Base-by-base conservation (phyloP, 2,329 filamentous ascomycete genomes). In the Aureobasidium zeae region DNA sequence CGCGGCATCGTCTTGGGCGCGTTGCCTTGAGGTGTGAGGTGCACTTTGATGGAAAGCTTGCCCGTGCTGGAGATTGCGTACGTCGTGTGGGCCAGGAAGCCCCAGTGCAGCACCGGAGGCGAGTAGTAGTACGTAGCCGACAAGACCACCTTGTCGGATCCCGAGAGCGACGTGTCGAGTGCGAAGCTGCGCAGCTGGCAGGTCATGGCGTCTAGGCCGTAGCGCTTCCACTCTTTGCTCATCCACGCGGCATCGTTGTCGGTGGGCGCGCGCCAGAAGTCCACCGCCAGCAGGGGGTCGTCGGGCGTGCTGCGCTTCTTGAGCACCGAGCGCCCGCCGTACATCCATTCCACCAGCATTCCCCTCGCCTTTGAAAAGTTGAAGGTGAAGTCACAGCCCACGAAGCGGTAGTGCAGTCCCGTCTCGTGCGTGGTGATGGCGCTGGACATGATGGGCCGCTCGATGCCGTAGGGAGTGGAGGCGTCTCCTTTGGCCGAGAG, bases 211-310 rank as follows among this genome's bases (percentile, higher is more conserved):
- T 74, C 60, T 6, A 76, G 61, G 0, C 71, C 70, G 33, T 48
- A 49, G 15, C 46, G 39, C 32, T 68, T 62, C 78, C 79, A 83
- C 51, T 80, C 74, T 4, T 67, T 69, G 3, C 72, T 66, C 9
- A 74, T 72, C 12, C 60, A 54, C 0, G 72, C 68, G 0, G 65
- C 62, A 53, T 83, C 79, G 52, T 83, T 83, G 57, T 83, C 76
- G 0, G 78, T 83, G 11, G 72, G 70, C 0, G 79, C 74, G 4
- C 79, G 74, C 70, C 77, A 82, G 60, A 83, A 75, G 5, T 67
- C 64, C 1, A 73, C 67, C 7, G 58, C 55, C 1, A 67, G 60
- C 53, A 59, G 30, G n/a, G 32, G 34, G 11, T 47, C 25, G 9
- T 44, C 19, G n/a, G 30, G 21, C 10, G 17, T 41, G 2, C 25